Conservation (phyloP, 202 grass and related monocot genomes). For the Carex sylvatica region DNA sequence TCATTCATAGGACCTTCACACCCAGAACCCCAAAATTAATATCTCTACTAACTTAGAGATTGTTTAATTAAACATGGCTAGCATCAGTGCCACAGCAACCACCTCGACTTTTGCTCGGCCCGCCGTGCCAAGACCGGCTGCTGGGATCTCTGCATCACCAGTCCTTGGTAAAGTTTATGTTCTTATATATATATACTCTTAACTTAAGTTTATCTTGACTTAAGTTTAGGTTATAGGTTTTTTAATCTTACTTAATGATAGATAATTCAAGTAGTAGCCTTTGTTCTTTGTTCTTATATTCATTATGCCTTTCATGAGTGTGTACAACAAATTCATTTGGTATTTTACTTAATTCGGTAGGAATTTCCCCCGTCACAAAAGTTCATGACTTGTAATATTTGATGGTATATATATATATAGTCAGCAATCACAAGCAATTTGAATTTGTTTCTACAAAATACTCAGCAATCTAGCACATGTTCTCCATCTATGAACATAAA, state of each 20-base stretch:
- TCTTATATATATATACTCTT: neutral
- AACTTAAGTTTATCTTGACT: no score
- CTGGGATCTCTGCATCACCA: constrained; percentile 21
- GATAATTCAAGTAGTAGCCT: neutral
- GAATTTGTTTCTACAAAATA: neutral
- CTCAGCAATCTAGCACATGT: neutral
- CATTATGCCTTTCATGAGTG: neutral
- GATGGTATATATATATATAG: neutral
- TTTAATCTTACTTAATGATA: neutral
- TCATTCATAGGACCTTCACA: constrained; percentile 17
- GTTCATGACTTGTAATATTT: neutral
- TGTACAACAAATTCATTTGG: neutral
- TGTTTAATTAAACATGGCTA: constrained; percentile 35
- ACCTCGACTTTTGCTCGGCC: constrained; percentile 48
- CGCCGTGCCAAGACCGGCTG: constrained; percentile 30
- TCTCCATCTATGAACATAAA: neutral
- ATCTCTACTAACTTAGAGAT: neutral
- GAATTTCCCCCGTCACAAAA: neutral
- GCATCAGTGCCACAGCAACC: constrained; percentile 46
- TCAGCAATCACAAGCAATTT: neutral
- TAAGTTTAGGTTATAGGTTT: neutral
- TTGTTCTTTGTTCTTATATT: neutral
- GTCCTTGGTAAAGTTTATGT: constrained; percentile 38
- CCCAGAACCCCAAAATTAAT: neutral
- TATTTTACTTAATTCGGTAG: neutral